phyloP scores from a whole-genome alignment of 768 basidiomycete genomes.

The Tulasnella sp. region DNA sequence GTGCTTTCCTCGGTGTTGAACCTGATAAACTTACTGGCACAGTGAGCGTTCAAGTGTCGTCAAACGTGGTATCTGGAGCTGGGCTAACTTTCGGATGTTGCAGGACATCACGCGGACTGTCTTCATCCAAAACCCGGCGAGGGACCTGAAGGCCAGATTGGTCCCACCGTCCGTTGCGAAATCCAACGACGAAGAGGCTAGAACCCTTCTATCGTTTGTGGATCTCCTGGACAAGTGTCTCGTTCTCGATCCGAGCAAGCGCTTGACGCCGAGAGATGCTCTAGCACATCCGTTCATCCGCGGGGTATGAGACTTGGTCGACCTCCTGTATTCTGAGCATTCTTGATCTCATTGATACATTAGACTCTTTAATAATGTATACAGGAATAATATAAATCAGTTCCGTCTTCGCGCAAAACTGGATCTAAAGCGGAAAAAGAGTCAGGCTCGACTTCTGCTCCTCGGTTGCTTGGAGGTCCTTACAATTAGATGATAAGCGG shows the following conservation, averaged over 20 bases:
- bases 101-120: slow-evolving; percentile 76
- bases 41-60: slow-evolving; percentile 37
- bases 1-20: slow-evolving; percentile 70
- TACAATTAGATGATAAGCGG: neutral
- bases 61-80: neutral
- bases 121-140: slow-evolving; percentile 67
- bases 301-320: slow-evolving; percentile 22
- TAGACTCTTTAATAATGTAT: neutral
- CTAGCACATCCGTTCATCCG: slow-evolving; percentile 79
- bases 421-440: neutral
- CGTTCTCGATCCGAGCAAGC: slow-evolving; percentile 69
- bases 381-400: neutral
- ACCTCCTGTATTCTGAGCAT: neutral
- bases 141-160: slow-evolving; percentile 71
- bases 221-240: slow-evolving; percentile 90
- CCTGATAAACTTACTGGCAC: slow-evolving; percentile 71
- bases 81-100: neutral
- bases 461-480: neutral
- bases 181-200: slow-evolving; percentile 81
- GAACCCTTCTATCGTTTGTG: slow-evolving; percentile 65
- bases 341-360: neutral
- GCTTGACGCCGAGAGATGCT: slow-evolving; percentile 85
- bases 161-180: slow-evolving; percentile 70
- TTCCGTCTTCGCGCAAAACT: neutral
- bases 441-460: neutral